Base-by-base conservation (phyloP, 352 stramenopile species). In the Globisporangium viniferum region DNA sequence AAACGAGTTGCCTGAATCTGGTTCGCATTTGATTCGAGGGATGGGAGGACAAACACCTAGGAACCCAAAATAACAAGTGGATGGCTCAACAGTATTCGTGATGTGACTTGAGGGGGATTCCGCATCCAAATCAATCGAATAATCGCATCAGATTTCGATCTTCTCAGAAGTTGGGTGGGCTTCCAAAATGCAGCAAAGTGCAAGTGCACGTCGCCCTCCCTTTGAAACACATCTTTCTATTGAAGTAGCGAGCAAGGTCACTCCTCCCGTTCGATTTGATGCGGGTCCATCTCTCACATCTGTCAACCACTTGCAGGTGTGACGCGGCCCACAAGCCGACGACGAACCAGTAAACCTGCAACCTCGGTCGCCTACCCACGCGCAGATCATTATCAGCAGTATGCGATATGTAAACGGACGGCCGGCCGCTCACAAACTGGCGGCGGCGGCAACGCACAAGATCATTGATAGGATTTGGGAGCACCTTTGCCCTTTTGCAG, bases 341-440 rank as follows among this genome's bases (percentile, higher is more conserved):
- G 57, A 62, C 57, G 35, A 33, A 61, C 29, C 2, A 33, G 57
- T 62, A 62, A 62, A 49, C 57, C 35, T 51, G 35, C n/a, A 62
- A 33, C 33, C 35, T 3, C 57, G 29, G n/a, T n/a, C 57, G 57
- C 53, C 57, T 62, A 22, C 44, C 44, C 44, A 49, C 41, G 15
- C 41, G 8, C 39, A 49, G 41, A 49, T 49, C 41, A 49, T 49
- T 20, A 49, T 49, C 41, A 49, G 18, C 41, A 49, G 15, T 61
- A 61, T 62, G 57, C n/a, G 57, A 62, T 51, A 62, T 39, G 57
- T 46, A 49, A 46, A 36, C 24, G 20, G 41, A 49, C 41, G 41
- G 14, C 8, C 33, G n/a, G 6, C 3, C 29, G 29, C 29, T 49
- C 44, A 51, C 44, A 51, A 51, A 51, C 44, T 51, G n/a, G n/a